Conservation (phyloP, 345 rosid species). For the Eucalyptus cladocalyx region DNA sequence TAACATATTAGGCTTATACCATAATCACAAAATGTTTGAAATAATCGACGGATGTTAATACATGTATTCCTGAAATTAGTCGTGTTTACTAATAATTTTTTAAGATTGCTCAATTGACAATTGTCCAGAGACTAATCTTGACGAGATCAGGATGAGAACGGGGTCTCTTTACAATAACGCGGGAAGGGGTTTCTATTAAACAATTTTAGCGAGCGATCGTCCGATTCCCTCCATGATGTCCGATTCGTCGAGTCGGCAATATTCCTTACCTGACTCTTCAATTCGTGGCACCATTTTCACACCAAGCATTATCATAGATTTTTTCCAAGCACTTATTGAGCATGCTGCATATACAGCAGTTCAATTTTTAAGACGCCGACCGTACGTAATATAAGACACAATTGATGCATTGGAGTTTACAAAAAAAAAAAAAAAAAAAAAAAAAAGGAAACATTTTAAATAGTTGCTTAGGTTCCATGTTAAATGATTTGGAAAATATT, state of each 20-base stretch:
- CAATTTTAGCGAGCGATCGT: neutral
- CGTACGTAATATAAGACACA: neutral
- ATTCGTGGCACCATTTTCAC: neutral
- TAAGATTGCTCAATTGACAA: neutral
- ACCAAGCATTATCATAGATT: neutral
- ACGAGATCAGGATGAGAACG: neutral
- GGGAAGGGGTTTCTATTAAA: neutral
- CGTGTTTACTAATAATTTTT: neutral
- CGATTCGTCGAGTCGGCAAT: neutral
- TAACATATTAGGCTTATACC: too few relatives aligned
- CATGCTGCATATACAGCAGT: neutral
- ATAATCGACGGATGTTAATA: rapidly evolving
- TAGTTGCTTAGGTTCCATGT: too few relatives aligned
- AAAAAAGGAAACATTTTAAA: too few relatives aligned
- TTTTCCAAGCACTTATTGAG: neutral
- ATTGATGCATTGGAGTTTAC: neutral
- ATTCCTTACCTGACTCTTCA: neutral
- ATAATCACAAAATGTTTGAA: neutral
- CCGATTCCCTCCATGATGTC: too few relatives aligned
- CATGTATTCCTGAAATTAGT: neutral
- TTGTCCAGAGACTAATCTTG: too few relatives aligned
- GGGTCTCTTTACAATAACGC: neutral
- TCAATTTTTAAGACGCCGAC: neutral
- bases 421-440: too few relatives aligned
- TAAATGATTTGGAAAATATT: too few relatives aligned